Evolutionary conservation across 2,329 filamentous ascomycete genomes (phyloP), one percentile per base, ranked within the genome.

Genomic region (Hypocrella siamensis): DNA sequence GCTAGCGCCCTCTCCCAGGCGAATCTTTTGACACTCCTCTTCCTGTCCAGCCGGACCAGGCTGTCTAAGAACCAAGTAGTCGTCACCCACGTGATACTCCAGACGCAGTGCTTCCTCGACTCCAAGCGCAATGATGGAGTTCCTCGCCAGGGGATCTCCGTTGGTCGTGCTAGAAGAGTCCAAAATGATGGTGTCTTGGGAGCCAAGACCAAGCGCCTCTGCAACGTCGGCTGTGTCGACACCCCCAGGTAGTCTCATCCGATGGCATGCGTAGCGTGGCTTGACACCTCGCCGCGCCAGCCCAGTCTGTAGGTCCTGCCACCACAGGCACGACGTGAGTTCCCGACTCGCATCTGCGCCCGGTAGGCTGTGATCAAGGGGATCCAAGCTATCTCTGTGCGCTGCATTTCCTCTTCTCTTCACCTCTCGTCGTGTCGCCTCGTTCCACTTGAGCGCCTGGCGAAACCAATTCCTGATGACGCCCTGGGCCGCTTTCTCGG

Each of bases 391-490:
- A 15, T 42, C 46, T 4, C 34, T 18, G 17, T 35, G 39, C 9
- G 26, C 11, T 8, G 33, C 31, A n/a, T 26, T 34, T 7, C 16
- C 19, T 16, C 26, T n/a, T 3, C 24, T 29, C 6, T 19, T 19
- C 4, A 42, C 36, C 32, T 25, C 21, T 26, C 41, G 42, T 28
- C 36, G 38, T 6, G 40, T 42, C 11, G 36, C 35, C 19, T 54
- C 44, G 30, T 76, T 79, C 71, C 79, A 85, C 26, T 53, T 49
- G 33, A 63, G 54, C 1, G 75, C 75, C 46, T 72, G 62, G 4
- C 52, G 47, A 65, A 85, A 90, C 83, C 85, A 93, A 45, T 81
- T 83, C 31, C 53, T 53, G 22, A 93, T 61, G 17, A 93, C 61
- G 11, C 59, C 56, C 15, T 65, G 68, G 2, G 79, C 76, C 37